phyloP scores from a whole-genome alignment of 2,329 filamentous ascomycete species.

The Scopulariopsis brevicaulis region DNA sequence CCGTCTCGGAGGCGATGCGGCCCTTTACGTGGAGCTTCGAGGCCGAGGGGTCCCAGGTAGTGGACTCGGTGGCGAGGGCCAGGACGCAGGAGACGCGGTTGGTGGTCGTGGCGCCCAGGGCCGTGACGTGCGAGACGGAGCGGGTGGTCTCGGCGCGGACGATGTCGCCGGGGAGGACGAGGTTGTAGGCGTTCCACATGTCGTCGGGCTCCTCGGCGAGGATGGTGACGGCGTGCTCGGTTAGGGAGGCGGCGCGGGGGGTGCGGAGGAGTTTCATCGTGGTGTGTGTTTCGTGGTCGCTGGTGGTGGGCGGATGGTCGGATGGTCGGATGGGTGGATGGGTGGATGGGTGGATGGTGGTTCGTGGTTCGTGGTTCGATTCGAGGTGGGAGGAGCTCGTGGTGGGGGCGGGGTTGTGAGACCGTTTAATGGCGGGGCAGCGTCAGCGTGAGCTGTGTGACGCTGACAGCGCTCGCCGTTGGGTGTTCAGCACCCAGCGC shows the following conservation, averaged over 20 bases:
- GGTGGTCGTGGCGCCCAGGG: conserved; percentile 33
- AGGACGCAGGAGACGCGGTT: conserved; percentile 46
- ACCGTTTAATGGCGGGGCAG: too few species aligned
- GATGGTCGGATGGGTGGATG: neutral
- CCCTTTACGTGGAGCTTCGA: conserved; percentile 46
- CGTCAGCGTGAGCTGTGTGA: too few species aligned
- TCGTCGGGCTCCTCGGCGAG: conserved; percentile 33
- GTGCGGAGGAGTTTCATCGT: conserved; percentile 29
- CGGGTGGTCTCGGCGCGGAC: conserved; percentile 43
- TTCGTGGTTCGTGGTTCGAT: neutral
- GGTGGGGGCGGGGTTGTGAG: too few species aligned
- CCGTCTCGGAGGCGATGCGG: conserved; percentile 39
- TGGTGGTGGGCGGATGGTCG: too few species aligned
- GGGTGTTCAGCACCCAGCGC: too few species aligned
- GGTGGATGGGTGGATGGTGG: neutral
- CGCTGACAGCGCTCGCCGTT: too few species aligned
- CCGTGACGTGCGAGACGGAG: conserved; percentile 37
- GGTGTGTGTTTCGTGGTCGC: neutral
- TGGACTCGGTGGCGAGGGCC: conserved; percentile 43
- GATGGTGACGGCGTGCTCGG: conserved; percentile 20
- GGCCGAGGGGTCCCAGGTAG: conserved; percentile 45
- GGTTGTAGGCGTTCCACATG: conserved; percentile 52
- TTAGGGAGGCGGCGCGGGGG: conserved; percentile 9
- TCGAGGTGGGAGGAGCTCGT: too few species aligned
- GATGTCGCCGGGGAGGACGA: conserved; percentile 41